These are phyloP conservation scores for Teratosphaeriaceae sp. DNA, from an alignment of 2,329 filamentous ascomycete species.

Conservation along the genomic window DNA sequence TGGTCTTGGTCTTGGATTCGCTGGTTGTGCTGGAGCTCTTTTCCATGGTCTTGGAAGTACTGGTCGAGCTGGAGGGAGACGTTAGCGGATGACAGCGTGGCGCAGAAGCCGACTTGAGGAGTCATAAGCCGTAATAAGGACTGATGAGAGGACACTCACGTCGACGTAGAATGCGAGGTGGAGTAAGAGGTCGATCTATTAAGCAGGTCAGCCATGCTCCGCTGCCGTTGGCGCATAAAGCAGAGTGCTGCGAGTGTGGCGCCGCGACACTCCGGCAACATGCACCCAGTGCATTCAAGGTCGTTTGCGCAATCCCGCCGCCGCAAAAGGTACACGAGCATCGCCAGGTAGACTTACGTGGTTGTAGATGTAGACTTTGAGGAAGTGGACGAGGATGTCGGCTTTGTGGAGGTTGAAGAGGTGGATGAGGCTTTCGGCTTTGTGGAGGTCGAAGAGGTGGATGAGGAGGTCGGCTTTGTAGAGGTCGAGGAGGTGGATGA, in stretches of 20 bases:
- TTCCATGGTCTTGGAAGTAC: no score
- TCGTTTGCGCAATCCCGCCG: no score
- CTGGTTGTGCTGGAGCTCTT: no score
- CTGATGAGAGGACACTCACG: neutral
- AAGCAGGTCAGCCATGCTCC: neutral
- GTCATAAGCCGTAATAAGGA: neutral
- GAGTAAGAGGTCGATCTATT: neutral
- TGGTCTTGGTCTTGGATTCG: no score
- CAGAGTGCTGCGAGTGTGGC: no score
- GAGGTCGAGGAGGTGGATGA: no score
- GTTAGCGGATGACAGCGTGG: neutral
- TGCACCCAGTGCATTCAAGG: no score
- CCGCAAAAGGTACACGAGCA: neutral
- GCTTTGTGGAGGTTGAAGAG: neutral
- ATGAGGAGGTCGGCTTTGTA: no score
- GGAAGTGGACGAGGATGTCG: neutral
- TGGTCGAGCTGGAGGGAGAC: no score
- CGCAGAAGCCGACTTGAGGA: neutral
- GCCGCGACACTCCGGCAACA: no score
- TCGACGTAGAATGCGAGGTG: neutral
- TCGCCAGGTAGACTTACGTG: neutral
- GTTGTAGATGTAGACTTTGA: no score
- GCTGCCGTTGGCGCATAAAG: neutral
- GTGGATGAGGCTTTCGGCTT: neutral
- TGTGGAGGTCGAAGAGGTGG: neutral